Conservation (phyloP, 257 asterid genomes). For the Striga asiatica region DNA sequence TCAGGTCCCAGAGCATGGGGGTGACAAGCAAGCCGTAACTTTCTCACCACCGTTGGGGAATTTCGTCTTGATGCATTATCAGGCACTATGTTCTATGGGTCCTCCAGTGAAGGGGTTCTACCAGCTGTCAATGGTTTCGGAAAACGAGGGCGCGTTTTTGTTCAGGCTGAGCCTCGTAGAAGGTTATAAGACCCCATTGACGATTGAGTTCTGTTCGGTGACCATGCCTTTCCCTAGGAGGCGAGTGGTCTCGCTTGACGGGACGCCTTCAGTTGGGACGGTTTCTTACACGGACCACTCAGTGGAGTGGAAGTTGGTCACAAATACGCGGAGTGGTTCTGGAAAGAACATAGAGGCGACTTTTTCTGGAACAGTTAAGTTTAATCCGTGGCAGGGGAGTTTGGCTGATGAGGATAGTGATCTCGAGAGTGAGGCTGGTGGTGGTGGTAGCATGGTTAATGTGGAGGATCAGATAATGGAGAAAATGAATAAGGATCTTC, state of each 20-base stretch:
- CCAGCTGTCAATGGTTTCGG: conserved; percentile 98
- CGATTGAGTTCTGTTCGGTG: conserved; percentile 79
- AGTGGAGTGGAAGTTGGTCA: conserved; percentile 78
- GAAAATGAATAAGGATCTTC: conserved; percentile 82
- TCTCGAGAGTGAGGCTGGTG: conserved; percentile 62
- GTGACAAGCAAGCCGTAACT: conserved; percentile 74
- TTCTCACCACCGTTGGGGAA: conserved; percentile 92
- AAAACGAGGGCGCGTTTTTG: conserved; percentile 95
- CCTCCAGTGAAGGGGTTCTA: conserved; percentile 94
- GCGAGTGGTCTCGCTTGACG: conserved; percentile 73
- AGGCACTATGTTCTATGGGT: conserved; percentile 59
- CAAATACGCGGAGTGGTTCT: conserved; percentile 60
- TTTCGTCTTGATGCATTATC: conserved; percentile 70
- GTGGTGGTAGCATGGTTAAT: conserved; percentile 43
- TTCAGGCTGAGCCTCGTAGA: conserved; percentile 84
- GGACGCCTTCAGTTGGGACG: conserved; percentile 88
- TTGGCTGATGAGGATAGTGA: conserved; percentile 71
- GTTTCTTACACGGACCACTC: conserved; percentile 64
- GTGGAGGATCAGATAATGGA: conserved; percentile 78
- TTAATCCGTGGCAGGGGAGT: conserved; percentile 76
- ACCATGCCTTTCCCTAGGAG: conserved; percentile 89
- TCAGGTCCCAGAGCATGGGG: conserved; percentile 95
- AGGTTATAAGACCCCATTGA: conserved; percentile 68
- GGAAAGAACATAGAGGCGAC: conserved; percentile 90
- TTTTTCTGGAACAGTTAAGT: conserved; percentile 86